Base-by-base conservation (phyloP, 495 filamentous ascomycete species). In the Penicillium manginii region DNA sequence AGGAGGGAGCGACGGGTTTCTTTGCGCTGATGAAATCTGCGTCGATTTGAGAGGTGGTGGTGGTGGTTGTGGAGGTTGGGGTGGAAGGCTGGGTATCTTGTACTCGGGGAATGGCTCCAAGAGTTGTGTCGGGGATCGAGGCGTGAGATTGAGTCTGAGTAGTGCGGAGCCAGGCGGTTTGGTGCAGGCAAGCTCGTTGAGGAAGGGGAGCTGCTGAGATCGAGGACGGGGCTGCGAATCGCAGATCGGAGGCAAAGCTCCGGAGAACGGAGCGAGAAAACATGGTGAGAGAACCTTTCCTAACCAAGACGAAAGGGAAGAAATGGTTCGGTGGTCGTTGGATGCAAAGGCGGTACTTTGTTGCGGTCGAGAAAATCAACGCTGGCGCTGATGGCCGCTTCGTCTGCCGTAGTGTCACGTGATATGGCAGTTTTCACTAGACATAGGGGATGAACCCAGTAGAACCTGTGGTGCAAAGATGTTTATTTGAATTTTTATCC, bases 181-280 rank as follows among this genome's bases (percentile, higher is more conserved):
- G 58, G 66, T 67, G 68, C 40, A 71, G 58, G 57, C 64, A 70
- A 55, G 67, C 62, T 61, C 60, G 65, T 66, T 67, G 68, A 53
- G 65, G 68, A 59, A 77, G 72, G 58, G 70, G 67, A 68, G 74
- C 67, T 52, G 68, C 77, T 19, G 72, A 69, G 42, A 76, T 59
- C 47, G 68, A 70, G 39, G 67, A 64, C 31, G 64, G 51, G 33
- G 70, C 52, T 61, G 73, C 68, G 62, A 64, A 62, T 49, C 70
- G 75, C 45, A 76, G 48, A 37, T 73, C 75, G 57, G 75, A 69
- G 50, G 67, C 69, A 32, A 72, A 59, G 43, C 65, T 62, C 60
- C 76, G 66, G 17, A 78, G 58, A 52, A 71, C 65, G 12, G 76
- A 73, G 52, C 76, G 76, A 42, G 74, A 74, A 51, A 80, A 77